Evolutionary conservation across 352 stramenopile species (phyloP), one percentile per base, ranked within the genome.

Genomic region (Thraustochytrium sp.): DNA sequence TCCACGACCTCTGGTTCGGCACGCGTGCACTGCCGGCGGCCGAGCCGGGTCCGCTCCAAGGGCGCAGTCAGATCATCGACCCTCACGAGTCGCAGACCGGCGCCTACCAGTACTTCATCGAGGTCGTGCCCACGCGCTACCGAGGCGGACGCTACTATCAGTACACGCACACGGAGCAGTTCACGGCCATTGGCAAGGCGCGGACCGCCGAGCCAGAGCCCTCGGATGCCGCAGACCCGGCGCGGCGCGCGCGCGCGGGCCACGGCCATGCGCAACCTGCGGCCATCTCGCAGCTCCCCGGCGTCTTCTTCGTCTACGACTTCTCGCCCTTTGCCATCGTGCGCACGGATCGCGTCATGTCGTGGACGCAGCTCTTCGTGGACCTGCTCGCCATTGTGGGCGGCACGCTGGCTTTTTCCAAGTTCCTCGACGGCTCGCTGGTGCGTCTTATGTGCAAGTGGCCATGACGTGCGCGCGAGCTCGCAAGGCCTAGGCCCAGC

Each of bases 271-370:
- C 44, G 18, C 75, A 85, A 8, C 40, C 68, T 4, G 77, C 85
- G n/a, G 56, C 76, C 40, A 86, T 85, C 2, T 85, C 84, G 3
- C 55, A 82, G 46, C 86, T 96, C 31, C 92, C 92, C 31, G 93
- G 93, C 11, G 88, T 96, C 13, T 96, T 96, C 87, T 96, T 96
- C 77, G 89, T 97, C 40, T 97, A 97, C 84, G 92, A 97, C 86
- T 90, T 97, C 37, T 94, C 93, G 74, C 92, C 93, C 1, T 97
- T 97, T 88, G 89, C 90, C 38, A 89, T 96, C 26, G 88, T 95
- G 84, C 89, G 95, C 51, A 87, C 85, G 21, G 86, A 87, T 61
- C 88, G 89, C 42, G 73, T 44, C 29, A 89, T 92, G 18, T 87
- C 91, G 0, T 87, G 95, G 31, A 91, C 88, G 26, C 91, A 96